These are phyloP conservation scores for Penicillium verhagenii DNA, from an alignment of 495 filamentous ascomycete species.

Conservation along the genomic window DNA sequence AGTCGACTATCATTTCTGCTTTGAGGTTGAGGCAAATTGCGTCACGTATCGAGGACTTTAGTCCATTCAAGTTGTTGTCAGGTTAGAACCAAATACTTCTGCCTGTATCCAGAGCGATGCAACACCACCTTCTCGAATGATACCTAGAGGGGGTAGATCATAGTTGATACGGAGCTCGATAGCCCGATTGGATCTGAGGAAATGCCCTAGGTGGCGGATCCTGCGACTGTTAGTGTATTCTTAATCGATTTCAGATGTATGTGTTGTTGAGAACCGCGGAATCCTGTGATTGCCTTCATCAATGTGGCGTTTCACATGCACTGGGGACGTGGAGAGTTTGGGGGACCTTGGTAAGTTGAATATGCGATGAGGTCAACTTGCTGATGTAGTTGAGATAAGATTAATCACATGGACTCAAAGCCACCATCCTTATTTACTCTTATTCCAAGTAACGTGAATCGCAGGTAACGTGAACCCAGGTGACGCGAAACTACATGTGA, in stretches of 20 bases:
- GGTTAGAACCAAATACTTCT: not conserved
- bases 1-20: conserved; percentile 1
- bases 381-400: conserved; percentile 17
- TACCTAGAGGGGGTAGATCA: conserved; percentile 5
- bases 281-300: conserved; percentile 7
- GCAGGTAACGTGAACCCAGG: conserved; percentile 9
- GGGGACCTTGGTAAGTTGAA: not conserved
- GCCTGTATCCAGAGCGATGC: not conserved
- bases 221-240: not conserved
- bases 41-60: conserved; percentile 1
- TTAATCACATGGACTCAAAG: conserved; percentile 17
- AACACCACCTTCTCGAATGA: conserved; percentile 10
- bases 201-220: not conserved
- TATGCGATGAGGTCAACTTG: not conserved
- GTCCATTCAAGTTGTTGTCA: not conserved
- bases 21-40: conserved; percentile 10
- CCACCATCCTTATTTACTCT: conserved; percentile 12
- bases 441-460: conserved; percentile 3
- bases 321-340: not conserved
- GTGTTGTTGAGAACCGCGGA: conserved; percentile 10
- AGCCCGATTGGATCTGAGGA: not conserved
- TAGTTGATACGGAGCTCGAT: not conserved
- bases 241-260: not conserved
- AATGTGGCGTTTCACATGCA: conserved; percentile 13
- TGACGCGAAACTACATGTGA: conserved; percentile 1